A percentile compares a stretch with the other conserved stretches of the same genome.
phyloP scores from a whole-genome alignment of 2,329 filamentous ascomycete genomes.

The Lecanicillium sp. region DNA sequence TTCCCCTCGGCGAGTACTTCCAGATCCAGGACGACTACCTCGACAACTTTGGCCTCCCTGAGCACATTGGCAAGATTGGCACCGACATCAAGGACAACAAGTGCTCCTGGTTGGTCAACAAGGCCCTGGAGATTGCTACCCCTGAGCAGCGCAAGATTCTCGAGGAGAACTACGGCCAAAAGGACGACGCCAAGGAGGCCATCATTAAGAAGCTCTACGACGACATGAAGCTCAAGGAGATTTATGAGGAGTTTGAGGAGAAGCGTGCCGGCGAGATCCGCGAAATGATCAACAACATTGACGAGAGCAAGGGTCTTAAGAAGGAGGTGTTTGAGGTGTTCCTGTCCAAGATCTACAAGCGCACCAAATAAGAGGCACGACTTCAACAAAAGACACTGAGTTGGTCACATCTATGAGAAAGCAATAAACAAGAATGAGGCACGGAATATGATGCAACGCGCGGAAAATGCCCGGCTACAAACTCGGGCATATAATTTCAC shows the following conservation, averaged over 20 bases:
- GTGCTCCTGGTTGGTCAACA: constrained; percentile 97
- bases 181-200: constrained; percentile 75
- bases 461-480: too few relatives aligned
- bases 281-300: constrained; percentile 66
- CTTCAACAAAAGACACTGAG: too few relatives aligned
- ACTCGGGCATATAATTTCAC: too few relatives aligned
- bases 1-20: constrained; percentile 98
- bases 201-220: constrained; percentile 83
- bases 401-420: too few relatives aligned
- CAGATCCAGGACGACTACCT: constrained; percentile 98
- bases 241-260: constrained; percentile 88
- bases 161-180: constrained; percentile 89
- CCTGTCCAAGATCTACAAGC: constrained; percentile 95
- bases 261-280: constrained; percentile 72
- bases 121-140: constrained; percentile 72
- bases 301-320: constrained; percentile 84
- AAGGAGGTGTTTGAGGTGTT: constrained; percentile 85
- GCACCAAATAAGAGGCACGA: constrained; percentile 64
- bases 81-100: constrained; percentile 99
- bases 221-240: constrained; percentile 74
- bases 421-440: too few relatives aligned
- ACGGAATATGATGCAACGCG: too few relatives aligned
- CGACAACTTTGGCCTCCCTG: constrained; percentile 90
- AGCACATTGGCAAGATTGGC: constrained; percentile 94
- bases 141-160: constrained; percentile 82